phyloP scores from a whole-genome alignment of 176 grass and related monocot species.

The Juncus effusus region DNA sequence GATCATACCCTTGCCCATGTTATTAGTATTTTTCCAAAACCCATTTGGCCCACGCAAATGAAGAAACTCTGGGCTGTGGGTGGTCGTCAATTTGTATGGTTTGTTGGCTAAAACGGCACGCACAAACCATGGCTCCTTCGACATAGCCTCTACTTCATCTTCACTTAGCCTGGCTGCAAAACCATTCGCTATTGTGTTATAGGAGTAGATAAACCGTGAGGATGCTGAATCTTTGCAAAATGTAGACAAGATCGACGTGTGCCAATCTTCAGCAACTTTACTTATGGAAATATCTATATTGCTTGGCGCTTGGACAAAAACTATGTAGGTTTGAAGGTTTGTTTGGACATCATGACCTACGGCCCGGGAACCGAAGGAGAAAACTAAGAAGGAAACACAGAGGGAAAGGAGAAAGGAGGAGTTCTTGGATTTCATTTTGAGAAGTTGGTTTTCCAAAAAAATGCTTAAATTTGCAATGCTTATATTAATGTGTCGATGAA shows the following conservation, averaged over 20 bases:
- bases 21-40: conserved; percentile 43
- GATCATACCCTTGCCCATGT: conserved; percentile 60
- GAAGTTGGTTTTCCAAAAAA: not conserved
- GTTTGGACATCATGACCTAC: not conserved
- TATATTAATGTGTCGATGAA: conserved; percentile 24
- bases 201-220: conserved; percentile 62
- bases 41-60: conserved; percentile 33
- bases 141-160: conserved; percentile 37
- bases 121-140: conserved; percentile 40
- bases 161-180: conserved; percentile 55
- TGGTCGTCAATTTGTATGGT: conserved; percentile 52
- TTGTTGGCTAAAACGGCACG: conserved; percentile 46
- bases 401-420: conserved; percentile 1
- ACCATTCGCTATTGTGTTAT: conserved; percentile 60
- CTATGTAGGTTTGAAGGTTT: conserved; percentile 20
- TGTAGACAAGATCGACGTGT: conserved; percentile 46
- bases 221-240: conserved; percentile 39
- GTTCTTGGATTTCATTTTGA: conserved; percentile 19
- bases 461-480: not conserved
- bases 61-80: conserved; percentile 61
- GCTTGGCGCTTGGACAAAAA: conserved; percentile 13
- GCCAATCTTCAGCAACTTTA: conserved; percentile 32
- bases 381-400: not conserved
- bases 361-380: not conserved
- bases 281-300: not conserved